Evolutionary conservation across 257 asterid species (phyloP), one percentile per base, ranked within the genome.

Genomic region (Pogostemon cablin): DNA sequence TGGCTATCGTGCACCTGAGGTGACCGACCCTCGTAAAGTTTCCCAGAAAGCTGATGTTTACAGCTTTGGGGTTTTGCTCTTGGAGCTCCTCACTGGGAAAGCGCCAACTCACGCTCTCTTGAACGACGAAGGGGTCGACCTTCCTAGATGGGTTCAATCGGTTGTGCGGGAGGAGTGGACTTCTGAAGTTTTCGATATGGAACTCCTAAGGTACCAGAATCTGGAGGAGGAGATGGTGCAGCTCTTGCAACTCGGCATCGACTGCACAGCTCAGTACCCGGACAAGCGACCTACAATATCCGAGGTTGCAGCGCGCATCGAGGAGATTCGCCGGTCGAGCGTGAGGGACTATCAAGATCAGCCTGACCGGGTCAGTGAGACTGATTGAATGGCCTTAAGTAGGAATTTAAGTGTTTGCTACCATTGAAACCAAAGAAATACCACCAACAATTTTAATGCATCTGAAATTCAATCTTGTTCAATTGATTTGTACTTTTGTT

Each of bases 1-100:
- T 2, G 97, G 97, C 75, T 90, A 86, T 48, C 90, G 95, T 1
- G 96, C 96, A 25, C 97, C 97, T 4, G 97, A 90, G 71, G 97
- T 90, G 68, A 90, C 95, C 0, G 96, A 88, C 79, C 92, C 92
- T 12, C 90, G 86, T n/a, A 76, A 73, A 62, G 92, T 86, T 63
- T 79, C 96, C 62, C 96, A 90, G 17, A 81, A 84, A n/a, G 93
- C 90, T 0, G 96, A 90, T 42, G 96, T 88, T 12, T 90, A 90
- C 41, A 88, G 95, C 78, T 86, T 84, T 12, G 96, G 96, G 1
- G 90, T 90, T 0, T 58, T 90, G 67, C 87, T 90, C 43, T 53
- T 90, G 44, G 97, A 90, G 86, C 97, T 90, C 58, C 89, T 90
- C 3, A 88, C 97, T 0, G 97, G 96, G 8, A 90, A 88, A 72